Evolutionary conservation across 257 asterid genomes (phyloP), one percentile per base, ranked within the genome.

Genomic region (Lycium barbarum): DNA sequence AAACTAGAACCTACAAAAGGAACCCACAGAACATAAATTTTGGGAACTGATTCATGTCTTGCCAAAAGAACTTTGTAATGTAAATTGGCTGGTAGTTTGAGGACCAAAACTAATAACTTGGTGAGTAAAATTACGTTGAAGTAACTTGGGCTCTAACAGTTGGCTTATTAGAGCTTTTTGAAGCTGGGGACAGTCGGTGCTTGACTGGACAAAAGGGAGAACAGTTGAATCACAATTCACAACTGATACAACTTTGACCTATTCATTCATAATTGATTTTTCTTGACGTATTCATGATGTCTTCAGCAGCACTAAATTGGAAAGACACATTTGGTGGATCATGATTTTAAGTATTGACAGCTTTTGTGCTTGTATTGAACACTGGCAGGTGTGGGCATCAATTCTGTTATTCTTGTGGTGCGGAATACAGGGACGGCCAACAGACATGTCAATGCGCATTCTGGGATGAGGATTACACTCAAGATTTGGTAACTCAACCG

Each of bases 381-480:
- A 78, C 26, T 53, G 14, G 58, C 91, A 95, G 99, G 95, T 96
- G 98, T n/a, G 95, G 98, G 47, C 91, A 93, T 5, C 94, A 94
- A 85, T 93, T 93, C 88, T 96, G 99, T 84, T 96, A 89, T 84
- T 91, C 98, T 11, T 95, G 99, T 73, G 97, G 98, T 33, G 89
- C 80, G 26, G 95, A 91, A 17, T 95, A 90, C 49, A 81, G 86
- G 54, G 87, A 86, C 2, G 90, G 97, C 45, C 91, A 89, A 62
- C 97, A 93, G 87, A 88, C 91, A 7, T 96, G 98, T 71, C 89
- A 90, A 79, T 96, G 98, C 67, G 90, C 91, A 47, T 88, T 89
- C 67, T 93, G 96, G 98, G 93, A 87, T 18, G 94, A 92, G 14
- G 93, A 93, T 65, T 90, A 91, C 83, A 70, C 92, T 0, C 90